Percentiles rank a stretch among this genome's conserved stretches.
These are phyloP conservation scores for Asterophora lycoperdoides DNA, from an alignment of 768 basidiomycete species.

Conservation along the genomic window DNA sequence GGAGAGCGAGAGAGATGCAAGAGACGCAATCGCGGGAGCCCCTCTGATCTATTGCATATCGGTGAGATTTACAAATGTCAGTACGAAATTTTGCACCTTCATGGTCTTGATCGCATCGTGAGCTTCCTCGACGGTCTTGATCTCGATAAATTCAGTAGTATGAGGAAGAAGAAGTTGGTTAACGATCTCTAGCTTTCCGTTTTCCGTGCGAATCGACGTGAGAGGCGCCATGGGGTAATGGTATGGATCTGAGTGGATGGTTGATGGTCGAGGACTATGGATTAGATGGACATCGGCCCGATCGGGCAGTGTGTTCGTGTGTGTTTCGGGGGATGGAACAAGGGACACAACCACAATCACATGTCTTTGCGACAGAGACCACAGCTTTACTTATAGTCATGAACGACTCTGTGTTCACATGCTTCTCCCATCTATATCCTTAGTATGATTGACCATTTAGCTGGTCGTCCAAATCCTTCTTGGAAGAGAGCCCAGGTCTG, in stretches of 20 bases:
- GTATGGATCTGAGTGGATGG: too few relatives aligned
- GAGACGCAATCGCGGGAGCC: conserved; percentile 91
- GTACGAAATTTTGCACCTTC: conserved; percentile 54
- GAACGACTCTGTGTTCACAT: conserved; percentile 6
- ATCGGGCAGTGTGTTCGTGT: neutral
- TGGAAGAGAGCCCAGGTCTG: conserved; percentile 84
- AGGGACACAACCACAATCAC: conserved; percentile 14
- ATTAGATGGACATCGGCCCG: conserved; percentile 3
- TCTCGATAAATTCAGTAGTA: conserved; percentile 55
- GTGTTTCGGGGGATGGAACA: neutral
- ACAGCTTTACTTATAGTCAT: neutral
- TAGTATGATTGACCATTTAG: conserved; percentile 88
- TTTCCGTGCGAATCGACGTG: conserved; percentile 37
- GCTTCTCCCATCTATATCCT: conserved; percentile 2
- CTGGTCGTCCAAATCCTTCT: conserved; percentile 83
- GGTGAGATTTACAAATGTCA: conserved; percentile 4
- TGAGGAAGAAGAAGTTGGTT: conserved; percentile 88
- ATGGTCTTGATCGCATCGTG: conserved; percentile 94
- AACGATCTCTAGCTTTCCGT: conserved; percentile 69
- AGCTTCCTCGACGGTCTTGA: conserved; percentile 76
- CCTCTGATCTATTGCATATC: conserved; percentile 56
- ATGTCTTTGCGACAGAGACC: conserved; percentile 8
- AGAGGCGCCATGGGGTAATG: conserved; percentile 25
- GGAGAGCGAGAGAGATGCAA: conserved; percentile 79
- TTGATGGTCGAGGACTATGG: too few relatives aligned